Percentiles rank a stretch among this genome's conserved stretches.
Evolutionary conservation across 805 yeast genomes (phyloP).

Genomic region (Candida ponderosae): DNA sequence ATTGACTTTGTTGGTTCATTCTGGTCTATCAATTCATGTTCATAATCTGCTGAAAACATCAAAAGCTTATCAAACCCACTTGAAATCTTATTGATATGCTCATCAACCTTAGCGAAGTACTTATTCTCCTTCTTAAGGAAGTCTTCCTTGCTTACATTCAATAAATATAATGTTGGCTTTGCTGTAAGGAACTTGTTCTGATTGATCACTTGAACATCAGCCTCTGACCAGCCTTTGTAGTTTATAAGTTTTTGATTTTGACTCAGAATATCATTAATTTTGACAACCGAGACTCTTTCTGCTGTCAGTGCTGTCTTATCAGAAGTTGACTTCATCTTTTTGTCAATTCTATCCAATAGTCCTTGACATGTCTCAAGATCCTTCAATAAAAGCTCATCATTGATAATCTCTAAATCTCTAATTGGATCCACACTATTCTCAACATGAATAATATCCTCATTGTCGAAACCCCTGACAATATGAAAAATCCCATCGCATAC

Average conservation of each 20-base stretch:
- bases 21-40: conserved; percentile 25
- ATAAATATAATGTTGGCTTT: conserved; percentile 75
- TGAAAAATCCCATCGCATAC: conserved; percentile 79
- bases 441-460: conserved; percentile 70
- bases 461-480: conserved; percentile 68
- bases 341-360: conserved; percentile 43
- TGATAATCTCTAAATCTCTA: conserved; percentile 67
- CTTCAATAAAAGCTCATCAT: conserved; percentile 69
- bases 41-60: conserved; percentile 57
- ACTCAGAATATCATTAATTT: conserved; percentile 41
- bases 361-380: conserved; percentile 66
- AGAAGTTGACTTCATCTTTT: conserved; percentile 28
- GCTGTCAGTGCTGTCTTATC: conserved; percentile 39
- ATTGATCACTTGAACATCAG: conserved; percentile 62
- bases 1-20: conserved; percentile 41
- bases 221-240: conserved; percentile 49
- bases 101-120: conserved; percentile 39
- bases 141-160: conserved; percentile 69
- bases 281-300: conserved; percentile 28
- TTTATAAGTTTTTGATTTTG: conserved; percentile 61
- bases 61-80: conserved; percentile 56
- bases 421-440: conserved; percentile 67
- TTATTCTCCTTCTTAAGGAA: conserved; percentile 46
- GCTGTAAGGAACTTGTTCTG: conserved; percentile 73
- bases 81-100: conserved; percentile 62